A percentile compares a stretch with the other conserved stretches of the same genome.
These are phyloP conservation scores for Ilex aquifolium DNA, from an alignment of 257 asterid genomes.

Conservation along the genomic window DNA sequence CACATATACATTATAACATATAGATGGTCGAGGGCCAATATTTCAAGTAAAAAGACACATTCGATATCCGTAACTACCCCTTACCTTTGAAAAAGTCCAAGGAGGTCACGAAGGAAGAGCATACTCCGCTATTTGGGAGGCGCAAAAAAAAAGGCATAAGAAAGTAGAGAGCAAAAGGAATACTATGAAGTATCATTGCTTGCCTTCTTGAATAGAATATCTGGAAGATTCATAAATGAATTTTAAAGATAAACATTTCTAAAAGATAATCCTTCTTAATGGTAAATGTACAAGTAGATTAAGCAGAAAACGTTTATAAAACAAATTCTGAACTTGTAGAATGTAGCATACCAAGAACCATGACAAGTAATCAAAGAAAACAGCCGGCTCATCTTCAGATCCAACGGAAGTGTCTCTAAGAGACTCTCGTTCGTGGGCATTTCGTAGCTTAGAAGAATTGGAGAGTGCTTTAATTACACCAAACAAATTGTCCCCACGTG, in stretches of 20 bases:
- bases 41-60: constrained; percentile 5
- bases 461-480: constrained; percentile 75
- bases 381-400: constrained; percentile 46
- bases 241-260: background rate
- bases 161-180: constrained; percentile 71
- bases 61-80: background rate
- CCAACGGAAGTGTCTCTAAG: constrained; percentile 34
- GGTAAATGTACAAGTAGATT: background rate
- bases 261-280: background rate
- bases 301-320: background rate
- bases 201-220: constrained; percentile 64
- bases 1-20: constrained; percentile 6
- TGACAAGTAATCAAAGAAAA: constrained; percentile 73
- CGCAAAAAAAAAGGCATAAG: constrained; percentile 70
- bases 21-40: constrained; percentile 6
- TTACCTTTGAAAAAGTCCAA: constrained; percentile 75
- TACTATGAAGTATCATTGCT: constrained; percentile 67
- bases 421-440: constrained; percentile 59
- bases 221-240: constrained; percentile 39
- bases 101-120: constrained; percentile 39
- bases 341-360: constrained; percentile 60
- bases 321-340: constrained; percentile 13
- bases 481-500: constrained; percentile 87
- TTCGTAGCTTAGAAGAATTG: constrained; percentile 68
- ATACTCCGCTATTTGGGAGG: constrained; percentile 44